phyloP scores from a whole-genome alignment of 2,329 filamentous ascomycete genomes.

The Diplocarpon rosae region DNA sequence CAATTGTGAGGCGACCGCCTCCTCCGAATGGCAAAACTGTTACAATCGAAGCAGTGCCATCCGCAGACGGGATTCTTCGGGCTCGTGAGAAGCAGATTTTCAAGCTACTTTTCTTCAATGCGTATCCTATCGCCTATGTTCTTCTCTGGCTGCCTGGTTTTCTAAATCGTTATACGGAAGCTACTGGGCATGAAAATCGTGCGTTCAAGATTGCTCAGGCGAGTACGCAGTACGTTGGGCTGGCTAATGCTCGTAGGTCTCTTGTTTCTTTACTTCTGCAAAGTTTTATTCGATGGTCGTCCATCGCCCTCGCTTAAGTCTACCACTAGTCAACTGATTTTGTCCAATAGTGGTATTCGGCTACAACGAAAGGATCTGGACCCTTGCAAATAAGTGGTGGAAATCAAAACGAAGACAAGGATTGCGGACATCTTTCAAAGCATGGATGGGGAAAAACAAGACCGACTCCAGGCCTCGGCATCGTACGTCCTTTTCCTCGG shows the following conservation, averaged over 20 bases:
- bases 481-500: too few species aligned
- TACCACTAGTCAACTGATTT: not conserved
- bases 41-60: not conserved
- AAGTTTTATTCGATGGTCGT: too few species aligned
- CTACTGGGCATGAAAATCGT: too few species aligned
- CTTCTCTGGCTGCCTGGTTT: conserved; percentile 32
- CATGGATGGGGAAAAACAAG: too few species aligned
- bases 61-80: not conserved
- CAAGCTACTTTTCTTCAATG: conserved; percentile 30
- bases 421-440: not conserved
- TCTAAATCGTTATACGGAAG: conserved; percentile 20
- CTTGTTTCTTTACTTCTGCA: too few species aligned
- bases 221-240: too few species aligned
- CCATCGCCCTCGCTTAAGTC: not conserved
- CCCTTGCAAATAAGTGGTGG: conserved; percentile 7
- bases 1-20: conserved; percentile 5
- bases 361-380: conserved; percentile 26
- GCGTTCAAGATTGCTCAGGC: too few species aligned
- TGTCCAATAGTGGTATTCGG: conserved; percentile 26
- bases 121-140: conserved; percentile 30
- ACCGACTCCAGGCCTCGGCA: too few species aligned
- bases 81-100: conserved; percentile 6
- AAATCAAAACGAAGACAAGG: not conserved
- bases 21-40: not conserved
- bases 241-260: too few species aligned